phyloP scores from a whole-genome alignment of 2,329 filamentous ascomycete genomes.

The Trichocomaceae sp. region DNA sequence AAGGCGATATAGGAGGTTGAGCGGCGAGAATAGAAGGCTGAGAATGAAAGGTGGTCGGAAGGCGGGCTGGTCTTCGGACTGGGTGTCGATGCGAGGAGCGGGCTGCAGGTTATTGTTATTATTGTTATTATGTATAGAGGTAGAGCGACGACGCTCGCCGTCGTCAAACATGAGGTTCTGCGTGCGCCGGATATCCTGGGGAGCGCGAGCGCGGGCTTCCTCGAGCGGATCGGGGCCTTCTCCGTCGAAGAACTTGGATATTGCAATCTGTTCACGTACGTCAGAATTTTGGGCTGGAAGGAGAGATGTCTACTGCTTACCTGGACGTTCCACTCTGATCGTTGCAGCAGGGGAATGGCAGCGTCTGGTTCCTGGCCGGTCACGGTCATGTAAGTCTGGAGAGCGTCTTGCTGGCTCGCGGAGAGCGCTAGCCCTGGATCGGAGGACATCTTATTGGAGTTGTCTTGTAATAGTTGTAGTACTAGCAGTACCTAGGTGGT shows the following conservation, averaged over 20 bases:
- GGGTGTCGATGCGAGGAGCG: conserved; percentile 81
- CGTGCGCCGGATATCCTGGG: conserved; percentile 55
- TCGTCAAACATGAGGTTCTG: conserved; percentile 61
- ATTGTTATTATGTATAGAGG: conserved; percentile 26
- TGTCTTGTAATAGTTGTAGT: too few species aligned
- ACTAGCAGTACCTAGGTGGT: too few species aligned
- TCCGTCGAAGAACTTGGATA: conserved; percentile 96
- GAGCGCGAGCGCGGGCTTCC: conserved; percentile 66
- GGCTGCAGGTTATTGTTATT: conserved; percentile 48
- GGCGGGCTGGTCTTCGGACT: conserved; percentile 56
- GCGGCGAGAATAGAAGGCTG: conserved; percentile 70
- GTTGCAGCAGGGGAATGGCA: conserved; percentile 69
- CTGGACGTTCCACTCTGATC: conserved; percentile 95
- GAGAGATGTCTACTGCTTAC: conserved; percentile 40
- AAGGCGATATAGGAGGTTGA: conserved; percentile 68
- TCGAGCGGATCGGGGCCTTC: conserved; percentile 76
- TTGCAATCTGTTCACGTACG: conserved; percentile 66
- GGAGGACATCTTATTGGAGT: too few species aligned
- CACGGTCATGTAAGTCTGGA: conserved; percentile 82
- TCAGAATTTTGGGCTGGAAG: neutral
- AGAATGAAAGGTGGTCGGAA: conserved; percentile 70
- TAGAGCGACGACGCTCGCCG: conserved; percentile 26
- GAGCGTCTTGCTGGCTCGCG: conserved; percentile 68
- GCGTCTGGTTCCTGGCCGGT: conserved; percentile 74
- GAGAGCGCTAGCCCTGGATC: too few species aligned